A percentile compares a stretch with the other conserved stretches of the same genome.
phyloP scores from a whole-genome alignment of 176 grass and related monocot genomes.

The Hsuehochloa calcarea region DNA sequence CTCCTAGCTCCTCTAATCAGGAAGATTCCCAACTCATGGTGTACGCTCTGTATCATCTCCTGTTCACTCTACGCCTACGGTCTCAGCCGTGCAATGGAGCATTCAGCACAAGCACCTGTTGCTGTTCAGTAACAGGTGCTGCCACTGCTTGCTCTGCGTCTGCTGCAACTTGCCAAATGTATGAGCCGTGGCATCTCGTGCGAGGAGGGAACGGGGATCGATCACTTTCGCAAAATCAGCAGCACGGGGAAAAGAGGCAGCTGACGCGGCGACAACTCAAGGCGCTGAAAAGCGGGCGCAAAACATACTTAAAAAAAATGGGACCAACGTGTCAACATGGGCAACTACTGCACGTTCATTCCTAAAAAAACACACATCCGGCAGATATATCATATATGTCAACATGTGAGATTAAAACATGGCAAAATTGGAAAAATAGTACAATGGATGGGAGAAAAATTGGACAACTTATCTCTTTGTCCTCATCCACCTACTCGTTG shows the following conservation, averaged over 20 bases:
- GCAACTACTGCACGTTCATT: neutral
- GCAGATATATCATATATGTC: no score
- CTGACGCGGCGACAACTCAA: conserved; percentile 51
- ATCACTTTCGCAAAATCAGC: neutral
- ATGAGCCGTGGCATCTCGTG: neutral
- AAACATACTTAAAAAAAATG: neutral
- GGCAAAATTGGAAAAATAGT: no score
- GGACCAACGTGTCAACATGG: neutral
- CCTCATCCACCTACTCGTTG: no score
- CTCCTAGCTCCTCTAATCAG: neutral
- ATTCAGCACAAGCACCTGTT: neutral
- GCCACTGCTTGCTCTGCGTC: no score
- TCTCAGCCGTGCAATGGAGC: neutral
- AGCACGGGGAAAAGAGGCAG: neutral
- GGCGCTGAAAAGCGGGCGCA: neutral
- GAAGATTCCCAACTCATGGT: neutral
- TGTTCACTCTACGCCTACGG: neutral
- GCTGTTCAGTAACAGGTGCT: neutral
- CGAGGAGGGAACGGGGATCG: neutral
- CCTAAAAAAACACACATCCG: no score
- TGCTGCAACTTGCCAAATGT: neutral
- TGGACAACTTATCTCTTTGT: no score
- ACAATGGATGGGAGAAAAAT: no score
- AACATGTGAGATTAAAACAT: no score
- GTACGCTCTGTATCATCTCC: neutral